Evolutionary conservation across 225 moss, liverwort and hornwort species (phyloP).

Genomic region (Climacium dendroides): DNA sequence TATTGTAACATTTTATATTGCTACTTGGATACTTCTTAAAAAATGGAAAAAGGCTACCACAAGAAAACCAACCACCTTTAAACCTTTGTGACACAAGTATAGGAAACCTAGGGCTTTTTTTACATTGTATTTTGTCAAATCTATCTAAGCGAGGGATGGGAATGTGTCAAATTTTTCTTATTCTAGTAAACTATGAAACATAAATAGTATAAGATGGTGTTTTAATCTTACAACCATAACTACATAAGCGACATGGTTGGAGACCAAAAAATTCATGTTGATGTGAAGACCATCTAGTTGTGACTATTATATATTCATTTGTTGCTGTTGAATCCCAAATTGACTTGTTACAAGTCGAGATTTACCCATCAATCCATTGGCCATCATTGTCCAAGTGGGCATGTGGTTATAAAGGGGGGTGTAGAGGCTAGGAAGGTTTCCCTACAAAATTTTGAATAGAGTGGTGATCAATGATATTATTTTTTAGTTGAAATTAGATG

Average conservation of each 20-base stretch:
- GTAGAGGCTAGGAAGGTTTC: neutral
- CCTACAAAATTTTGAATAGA: neutral
- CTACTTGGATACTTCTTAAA: no score
- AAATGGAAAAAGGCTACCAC: no score
- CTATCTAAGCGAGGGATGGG: neutral
- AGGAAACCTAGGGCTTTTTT: neutral
- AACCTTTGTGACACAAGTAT: neutral
- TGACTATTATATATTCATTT: neutral
- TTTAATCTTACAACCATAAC: neutral
- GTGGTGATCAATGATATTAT: neutral
- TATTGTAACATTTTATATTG: no score
- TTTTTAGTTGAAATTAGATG: neutral
- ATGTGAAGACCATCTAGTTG: accelerated
- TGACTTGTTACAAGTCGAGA: neutral
- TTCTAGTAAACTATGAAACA: neutral
- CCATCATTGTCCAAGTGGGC: neutral
- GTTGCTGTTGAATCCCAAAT: neutral
- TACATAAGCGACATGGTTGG: accelerated
- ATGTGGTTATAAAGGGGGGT: neutral
- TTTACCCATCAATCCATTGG: neutral
- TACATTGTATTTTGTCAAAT: neutral
- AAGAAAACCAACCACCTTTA: no score
- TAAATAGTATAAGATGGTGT: neutral
- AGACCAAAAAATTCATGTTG: neutral
- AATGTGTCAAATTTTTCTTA: neutral